Evolutionary conservation across 441 rosid genomes (phyloP), one percentile per base, ranked within the genome.

Genomic region (Populus hybrid): DNA sequence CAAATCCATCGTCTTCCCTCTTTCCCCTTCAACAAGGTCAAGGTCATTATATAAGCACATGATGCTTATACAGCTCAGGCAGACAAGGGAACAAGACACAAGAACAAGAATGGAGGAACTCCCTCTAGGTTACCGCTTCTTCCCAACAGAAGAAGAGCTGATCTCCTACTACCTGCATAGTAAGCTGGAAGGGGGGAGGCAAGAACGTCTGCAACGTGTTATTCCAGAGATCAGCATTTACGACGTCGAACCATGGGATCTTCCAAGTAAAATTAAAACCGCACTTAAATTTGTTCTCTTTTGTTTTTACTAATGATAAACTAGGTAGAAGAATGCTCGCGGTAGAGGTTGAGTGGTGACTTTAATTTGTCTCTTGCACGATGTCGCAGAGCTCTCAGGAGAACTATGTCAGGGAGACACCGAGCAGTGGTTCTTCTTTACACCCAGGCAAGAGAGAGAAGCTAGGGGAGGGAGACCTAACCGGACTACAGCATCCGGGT

Each of bases 381-480:
- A 74, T 80, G 79, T 76, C 86, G 87, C 85, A 94, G 89, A 76
- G 84, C 75, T 82, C 71, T 82, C 87, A 3, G 93, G 94, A 76
- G 85, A 84, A 84, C 38, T 72, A 66, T 92, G 93, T 72, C 84
- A 50, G 78, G 83, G 82, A 75, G 98, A 94, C 79, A 74, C 82
- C 1, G 97, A 92, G 84, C 98, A 94, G 74, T 94, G 98, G 96
- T 94, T 92, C 81, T 94, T 92, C 91, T 94, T 94, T 57, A 75
- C 85, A 2, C 88, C 89, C 6, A 87, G 91, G 79, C 95, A 91
- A 65, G 93, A 92, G 83, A 83, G 91, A 24, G 97, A 94, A 84
- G 91, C 88, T 5, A 81, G 87, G 2, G 95, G 97, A 77, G 98
- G 97, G 5, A 83, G 97, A 74, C 89, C 93, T 0, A 87, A 83